These are phyloP conservation scores for Saccharomyces eubayanus DNA, from an alignment of 805 yeast genomes.

Conservation along the genomic window DNA sequence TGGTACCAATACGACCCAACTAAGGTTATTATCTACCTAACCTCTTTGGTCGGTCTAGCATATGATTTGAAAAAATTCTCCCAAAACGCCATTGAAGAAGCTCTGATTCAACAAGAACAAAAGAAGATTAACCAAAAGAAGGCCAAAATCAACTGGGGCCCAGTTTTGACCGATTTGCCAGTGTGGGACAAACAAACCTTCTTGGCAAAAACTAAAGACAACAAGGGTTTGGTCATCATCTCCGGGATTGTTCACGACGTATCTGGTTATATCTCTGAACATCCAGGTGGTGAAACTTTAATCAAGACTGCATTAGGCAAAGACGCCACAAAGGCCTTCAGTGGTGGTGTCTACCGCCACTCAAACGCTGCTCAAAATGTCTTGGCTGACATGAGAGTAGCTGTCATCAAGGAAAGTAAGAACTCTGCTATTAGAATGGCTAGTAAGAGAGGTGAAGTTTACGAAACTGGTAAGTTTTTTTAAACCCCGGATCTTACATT, in stretches of 20 bases:
- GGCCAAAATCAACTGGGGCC: slow-evolving; percentile 65
- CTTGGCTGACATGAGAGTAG: slow-evolving; percentile 75
- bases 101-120: slow-evolving; percentile 73
- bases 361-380: slow-evolving; percentile 81
- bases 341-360: slow-evolving; percentile 80
- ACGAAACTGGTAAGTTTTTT: slow-evolving; percentile 12
- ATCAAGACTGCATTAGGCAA: slow-evolving; percentile 65
- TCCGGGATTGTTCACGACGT: slow-evolving; percentile 78
- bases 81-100: slow-evolving; percentile 75
- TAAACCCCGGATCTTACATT: background rate
- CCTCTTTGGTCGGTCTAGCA: slow-evolving; percentile 61
- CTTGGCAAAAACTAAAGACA: slow-evolving; percentile 40
- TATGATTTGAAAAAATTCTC: slow-evolving; percentile 69
- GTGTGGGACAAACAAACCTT: slow-evolving; percentile 65
- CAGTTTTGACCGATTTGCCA: slow-evolving; percentile 55
- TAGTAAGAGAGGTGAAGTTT: slow-evolving; percentile 30
- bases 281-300: slow-evolving; percentile 78
- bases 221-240: slow-evolving; percentile 57
- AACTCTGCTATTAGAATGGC: slow-evolving; percentile 43
- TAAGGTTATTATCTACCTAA: slow-evolving; percentile 48
- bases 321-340: slow-evolving; percentile 77
- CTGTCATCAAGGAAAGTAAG: slow-evolving; percentile 61
- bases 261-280: slow-evolving; percentile 57
- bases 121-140: slow-evolving; percentile 64
- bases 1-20: slow-evolving; percentile 90